Evolutionary conservation across 306 rosid species (phyloP).

Genomic region (Begonia loranthoides): DNA sequence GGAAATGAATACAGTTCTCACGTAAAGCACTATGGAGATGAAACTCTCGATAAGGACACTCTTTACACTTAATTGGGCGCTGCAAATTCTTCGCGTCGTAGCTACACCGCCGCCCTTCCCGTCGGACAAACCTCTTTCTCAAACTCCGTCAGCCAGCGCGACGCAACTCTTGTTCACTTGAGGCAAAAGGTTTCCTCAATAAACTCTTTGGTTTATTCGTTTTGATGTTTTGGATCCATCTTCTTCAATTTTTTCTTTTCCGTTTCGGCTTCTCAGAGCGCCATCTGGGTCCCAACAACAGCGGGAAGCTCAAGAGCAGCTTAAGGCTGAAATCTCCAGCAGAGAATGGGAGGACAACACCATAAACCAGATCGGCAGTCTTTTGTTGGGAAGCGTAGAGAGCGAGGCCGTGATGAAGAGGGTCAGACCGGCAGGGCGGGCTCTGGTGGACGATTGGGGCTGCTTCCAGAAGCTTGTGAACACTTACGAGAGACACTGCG

Average conservation of each 20-base stretch:
- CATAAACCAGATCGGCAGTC: slow-evolving; percentile 18
- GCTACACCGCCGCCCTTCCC: not conserved
- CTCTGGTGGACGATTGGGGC: slow-evolving; percentile 58
- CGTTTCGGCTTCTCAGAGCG: slow-evolving; percentile 27
- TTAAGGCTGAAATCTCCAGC: slow-evolving; percentile 16
- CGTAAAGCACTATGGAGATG: slow-evolving; percentile 47
- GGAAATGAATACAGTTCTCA: slow-evolving; percentile 8
- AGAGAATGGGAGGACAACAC: slow-evolving; percentile 23
- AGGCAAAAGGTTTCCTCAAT: slow-evolving; percentile 22
- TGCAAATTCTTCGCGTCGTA: slow-evolving; percentile 4
- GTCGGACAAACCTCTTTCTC: slow-evolving; percentile 4
- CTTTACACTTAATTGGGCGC: slow-evolving; percentile 28
- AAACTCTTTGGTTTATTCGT: not conserved
- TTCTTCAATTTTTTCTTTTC: not conserved
- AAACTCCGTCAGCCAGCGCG: slow-evolving; percentile 27
- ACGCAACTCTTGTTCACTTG: slow-evolving; percentile 26
- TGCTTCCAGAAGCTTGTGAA: slow-evolving; percentile 40
- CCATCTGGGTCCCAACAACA: slow-evolving; percentile 21
- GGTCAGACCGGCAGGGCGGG: slow-evolving; percentile 31
- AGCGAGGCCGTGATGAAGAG: slow-evolving; percentile 10
- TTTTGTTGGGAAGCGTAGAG: slow-evolving; percentile 29
- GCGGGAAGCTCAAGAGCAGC: slow-evolving; percentile 23
- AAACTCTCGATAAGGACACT: slow-evolving; percentile 2
- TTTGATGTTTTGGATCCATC: no score
- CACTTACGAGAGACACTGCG: slow-evolving; percentile 24